Base-by-base conservation (phyloP, 345 rosid species). In the Capsella bursapastoris region DNA sequence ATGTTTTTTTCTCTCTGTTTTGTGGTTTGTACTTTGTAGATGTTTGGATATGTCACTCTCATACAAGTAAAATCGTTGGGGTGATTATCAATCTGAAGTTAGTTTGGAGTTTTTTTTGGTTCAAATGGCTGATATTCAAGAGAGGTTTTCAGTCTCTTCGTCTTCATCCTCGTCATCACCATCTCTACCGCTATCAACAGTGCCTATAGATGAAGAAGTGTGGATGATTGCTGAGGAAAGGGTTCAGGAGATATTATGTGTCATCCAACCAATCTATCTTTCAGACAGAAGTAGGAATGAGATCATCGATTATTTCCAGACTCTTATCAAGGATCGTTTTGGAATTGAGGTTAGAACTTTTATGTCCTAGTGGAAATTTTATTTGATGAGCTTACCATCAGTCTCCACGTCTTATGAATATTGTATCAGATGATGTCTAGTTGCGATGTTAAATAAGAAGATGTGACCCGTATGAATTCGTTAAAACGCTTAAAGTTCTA, bases 191-290 rank as follows among this genome's bases (percentile, higher is more conserved):
- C 51, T 64, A 58, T 65, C 80, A 45, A 51, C 79, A 40, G 57
- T 83, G 66, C 63, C 82, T 57, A 70, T 83, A 66, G 87, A 78
- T 59, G 61, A 45, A 43, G 93, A 89, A 72, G 66, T 83, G 28
- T 91, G 97, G 98, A 60, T 68, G 63, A 47, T 87, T 77, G 88
- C 94, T 28, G 98, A 93, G 84, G 73, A 81, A 60, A 91, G 97
- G 73, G 79, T 73, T 74, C 83, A 78, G 72, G 98, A 93, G 84
- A 87, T 93, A 66, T 76, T 93, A 37, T 72, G 68, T 71, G 18
- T 67, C 37, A 80, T 91, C 66, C 96, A 88, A 77, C 97, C 97
- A 2, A 53, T 86, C 57, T 64, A 55, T 65, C 65, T 81, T 74
- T 86, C 98, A 47, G 91, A 93, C 76, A 72, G 70, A 67, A 83